Evolutionary conservation across 495 filamentous ascomycete species (phyloP).

Genomic region (Lophiotrema nucula): DNA sequence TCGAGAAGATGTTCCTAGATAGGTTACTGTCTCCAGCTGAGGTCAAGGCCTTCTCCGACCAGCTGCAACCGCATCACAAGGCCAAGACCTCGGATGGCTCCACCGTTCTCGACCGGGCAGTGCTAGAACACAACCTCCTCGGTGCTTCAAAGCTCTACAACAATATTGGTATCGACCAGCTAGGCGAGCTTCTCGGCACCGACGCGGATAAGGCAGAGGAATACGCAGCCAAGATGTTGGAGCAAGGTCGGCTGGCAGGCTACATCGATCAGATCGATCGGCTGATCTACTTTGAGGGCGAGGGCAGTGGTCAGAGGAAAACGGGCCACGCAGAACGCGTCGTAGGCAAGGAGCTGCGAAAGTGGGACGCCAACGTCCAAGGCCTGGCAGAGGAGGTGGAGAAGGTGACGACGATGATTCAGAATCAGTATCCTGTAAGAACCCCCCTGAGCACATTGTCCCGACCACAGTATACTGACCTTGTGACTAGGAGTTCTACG

Average conservation of each 20-base stretch:
- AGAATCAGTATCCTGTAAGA: constrained; percentile 65
- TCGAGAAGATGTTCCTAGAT: constrained; percentile 98
- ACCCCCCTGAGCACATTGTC: background rate
- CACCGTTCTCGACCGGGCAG: constrained; percentile 90
- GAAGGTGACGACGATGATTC: constrained; percentile 71
- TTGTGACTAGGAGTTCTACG: constrained; percentile 34
- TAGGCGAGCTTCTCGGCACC: constrained; percentile 74
- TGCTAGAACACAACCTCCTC: constrained; percentile 93
- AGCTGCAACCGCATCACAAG: constrained; percentile 81
- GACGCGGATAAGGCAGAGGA: constrained; percentile 82
- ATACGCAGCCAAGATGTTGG: constrained; percentile 91
- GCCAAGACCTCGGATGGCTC: constrained; percentile 83
- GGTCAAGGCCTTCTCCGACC: constrained; percentile 78
- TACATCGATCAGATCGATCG: constrained; percentile 93
- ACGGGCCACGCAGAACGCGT: constrained; percentile 57
- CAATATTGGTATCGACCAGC: constrained; percentile 78
- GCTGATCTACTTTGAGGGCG: constrained; percentile 78
- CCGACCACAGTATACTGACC: background rate
- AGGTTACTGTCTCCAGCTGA: constrained; percentile 76
- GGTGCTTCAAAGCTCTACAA: constrained; percentile 81
- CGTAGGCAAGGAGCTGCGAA: constrained; percentile 67
- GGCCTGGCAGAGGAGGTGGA: constrained; percentile 85
- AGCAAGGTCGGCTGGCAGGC: constrained; percentile 81
- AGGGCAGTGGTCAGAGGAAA: constrained; percentile 63
- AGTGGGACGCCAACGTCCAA: constrained; percentile 88